Conservation (phyloP, 139 green algal genomes). For the Dunaliella primolecta region DNA sequence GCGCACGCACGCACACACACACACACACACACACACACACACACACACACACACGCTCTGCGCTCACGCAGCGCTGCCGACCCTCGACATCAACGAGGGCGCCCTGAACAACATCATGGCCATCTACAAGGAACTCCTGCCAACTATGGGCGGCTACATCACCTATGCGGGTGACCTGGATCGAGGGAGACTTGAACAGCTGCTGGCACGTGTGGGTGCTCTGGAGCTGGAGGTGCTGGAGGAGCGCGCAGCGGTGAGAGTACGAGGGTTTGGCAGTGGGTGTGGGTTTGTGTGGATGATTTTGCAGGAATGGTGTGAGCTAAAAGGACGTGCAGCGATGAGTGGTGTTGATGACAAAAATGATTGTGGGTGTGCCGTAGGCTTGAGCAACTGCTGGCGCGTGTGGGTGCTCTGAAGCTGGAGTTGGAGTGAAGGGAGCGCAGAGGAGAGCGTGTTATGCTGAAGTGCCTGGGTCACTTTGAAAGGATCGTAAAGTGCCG, state of each 20-base stretch:
- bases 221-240: constrained; percentile 73
- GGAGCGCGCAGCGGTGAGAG: constrained; percentile 62
- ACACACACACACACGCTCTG: neutral
- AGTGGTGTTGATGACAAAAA: too few relatives aligned
- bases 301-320: too few relatives aligned
- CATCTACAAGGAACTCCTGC: constrained; percentile 87
- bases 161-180: constrained; percentile 73
- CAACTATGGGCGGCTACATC: constrained; percentile 80
- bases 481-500: too few relatives aligned
- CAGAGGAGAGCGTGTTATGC: constrained; percentile 53
- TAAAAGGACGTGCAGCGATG: too few relatives aligned
- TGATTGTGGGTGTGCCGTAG: too few relatives aligned
- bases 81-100: constrained; percentile 87
- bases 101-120: constrained; percentile 85
- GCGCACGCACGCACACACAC: neutral
- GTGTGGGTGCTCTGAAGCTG: constrained; percentile 64
- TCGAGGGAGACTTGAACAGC: constrained; percentile 57
- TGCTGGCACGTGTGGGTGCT: constrained; percentile 61
- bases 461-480: too few relatives aligned
- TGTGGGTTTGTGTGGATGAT: neutral
- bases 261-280: too few relatives aligned
- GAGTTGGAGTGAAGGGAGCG: constrained; percentile 70
- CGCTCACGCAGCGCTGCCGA: constrained; percentile 66
- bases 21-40: neutral
- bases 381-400: constrained; percentile 67